These are phyloP conservation scores for Spirogloea muscicola DNA, from an alignment of 139 green algal species.

Conservation along the genomic window DNA sequence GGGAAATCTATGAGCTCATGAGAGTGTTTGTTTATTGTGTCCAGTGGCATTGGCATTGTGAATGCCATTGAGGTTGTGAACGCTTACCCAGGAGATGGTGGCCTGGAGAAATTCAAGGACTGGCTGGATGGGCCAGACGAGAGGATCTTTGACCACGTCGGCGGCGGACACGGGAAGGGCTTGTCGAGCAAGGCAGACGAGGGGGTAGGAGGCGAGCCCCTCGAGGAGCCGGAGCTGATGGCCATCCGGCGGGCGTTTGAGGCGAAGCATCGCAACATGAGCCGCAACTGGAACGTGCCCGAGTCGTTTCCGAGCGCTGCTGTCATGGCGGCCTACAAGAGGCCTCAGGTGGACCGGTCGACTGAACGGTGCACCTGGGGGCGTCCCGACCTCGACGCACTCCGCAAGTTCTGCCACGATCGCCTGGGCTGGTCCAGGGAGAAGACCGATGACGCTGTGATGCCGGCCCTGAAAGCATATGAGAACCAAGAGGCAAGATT, in stretches of 20 bases:
- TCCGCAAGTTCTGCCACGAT: constrained; percentile 1
- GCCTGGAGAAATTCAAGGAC: constrained; percentile 32
- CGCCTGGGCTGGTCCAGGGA: constrained; percentile 23
- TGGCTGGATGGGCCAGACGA: constrained; percentile 34
- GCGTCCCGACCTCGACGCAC: constrained; percentile 18
- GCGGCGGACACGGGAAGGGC: no score
- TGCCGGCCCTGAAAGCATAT: constrained; percentile 40
- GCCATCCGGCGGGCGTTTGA: not conserved
- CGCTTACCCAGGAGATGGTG: constrained; percentile 61
- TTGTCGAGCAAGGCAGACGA: no score
- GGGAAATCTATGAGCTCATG: no score
- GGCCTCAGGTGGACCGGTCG: constrained; percentile 38
- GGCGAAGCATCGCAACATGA: constrained; percentile 17
- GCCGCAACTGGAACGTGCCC: constrained; percentile 43
- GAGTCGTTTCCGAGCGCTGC: constrained; percentile 29
- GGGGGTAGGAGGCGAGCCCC: not conserved
- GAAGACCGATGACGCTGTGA: constrained; percentile 43
- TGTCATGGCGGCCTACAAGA: constrained; percentile 37
- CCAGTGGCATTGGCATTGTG: constrained; percentile 80
- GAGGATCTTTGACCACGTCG: not conserved
- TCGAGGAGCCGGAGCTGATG: not conserved
- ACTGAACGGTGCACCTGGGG: constrained; percentile 16
- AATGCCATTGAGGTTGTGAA: constrained; percentile 90
- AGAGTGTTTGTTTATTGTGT: no score
- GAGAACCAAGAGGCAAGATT: constrained; percentile 31